Percentiles rank a stretch among this genome's conserved stretches.
phyloP scores from a whole-genome alignment of 352 stramenopile species.

The Phytophthora tentaculata region DNA sequence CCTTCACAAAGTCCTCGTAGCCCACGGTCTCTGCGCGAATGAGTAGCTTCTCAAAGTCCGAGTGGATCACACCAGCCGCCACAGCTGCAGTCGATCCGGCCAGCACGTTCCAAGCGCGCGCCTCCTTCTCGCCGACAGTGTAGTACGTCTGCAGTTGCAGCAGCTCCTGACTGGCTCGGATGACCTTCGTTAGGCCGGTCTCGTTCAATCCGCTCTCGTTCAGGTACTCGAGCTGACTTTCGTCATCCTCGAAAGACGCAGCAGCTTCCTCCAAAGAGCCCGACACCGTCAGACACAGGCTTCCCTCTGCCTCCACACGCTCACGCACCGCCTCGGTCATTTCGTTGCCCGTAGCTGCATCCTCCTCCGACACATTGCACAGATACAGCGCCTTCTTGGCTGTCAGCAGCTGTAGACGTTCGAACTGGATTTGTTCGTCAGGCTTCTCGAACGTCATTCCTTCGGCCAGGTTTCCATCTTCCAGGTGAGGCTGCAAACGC shows the following conservation, averaged over 20 bases:
- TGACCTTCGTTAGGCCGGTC: constrained; percentile 85
- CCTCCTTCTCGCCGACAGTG: constrained; percentile 91
- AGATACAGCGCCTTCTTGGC: constrained; percentile 97
- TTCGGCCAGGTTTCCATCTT: constrained; percentile 80
- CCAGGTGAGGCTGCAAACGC: constrained; percentile 71
- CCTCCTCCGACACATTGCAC: constrained; percentile 96
- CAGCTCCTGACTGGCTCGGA: constrained; percentile 92
- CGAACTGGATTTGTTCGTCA: constrained; percentile 88
- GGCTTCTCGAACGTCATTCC: constrained; percentile 67
- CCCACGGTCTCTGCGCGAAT: constrained; percentile 94
- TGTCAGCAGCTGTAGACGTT: constrained; percentile 86
- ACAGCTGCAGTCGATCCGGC: constrained; percentile 75
- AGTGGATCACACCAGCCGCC: constrained; percentile 86
- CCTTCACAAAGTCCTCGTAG: constrained; percentile 96
- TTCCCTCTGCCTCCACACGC: constrained; percentile 73
- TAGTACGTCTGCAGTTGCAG: constrained; percentile 98
- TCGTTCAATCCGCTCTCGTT: constrained; percentile 79
- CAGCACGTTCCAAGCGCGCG: constrained; percentile 83
- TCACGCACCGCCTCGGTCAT: constrained; percentile 88
- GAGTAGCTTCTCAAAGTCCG: constrained; percentile 88
- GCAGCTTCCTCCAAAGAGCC: constrained; percentile 81
- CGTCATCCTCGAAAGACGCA: constrained; percentile 86
- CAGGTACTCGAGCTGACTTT: constrained; percentile 95
- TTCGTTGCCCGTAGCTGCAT: constrained; percentile 94
- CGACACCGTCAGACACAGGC: constrained; percentile 76